Evolutionary conservation across 768 basidiomycete species (phyloP).

Genomic region (Suillus placidus): DNA sequence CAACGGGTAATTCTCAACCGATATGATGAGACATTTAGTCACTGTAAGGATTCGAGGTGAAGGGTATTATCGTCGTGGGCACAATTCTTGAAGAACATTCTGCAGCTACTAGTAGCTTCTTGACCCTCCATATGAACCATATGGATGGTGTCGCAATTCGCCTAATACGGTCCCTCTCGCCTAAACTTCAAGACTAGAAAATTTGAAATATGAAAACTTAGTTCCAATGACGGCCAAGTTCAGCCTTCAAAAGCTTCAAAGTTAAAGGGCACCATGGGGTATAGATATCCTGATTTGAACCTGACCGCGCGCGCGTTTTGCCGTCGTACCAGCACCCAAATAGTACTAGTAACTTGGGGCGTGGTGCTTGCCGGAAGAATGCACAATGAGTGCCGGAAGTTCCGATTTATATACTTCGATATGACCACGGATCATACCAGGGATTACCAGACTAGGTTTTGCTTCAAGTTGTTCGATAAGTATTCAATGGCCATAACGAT

Average conservation of each 20-base stretch:
- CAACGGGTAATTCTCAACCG: background rate
- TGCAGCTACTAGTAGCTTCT: background rate
- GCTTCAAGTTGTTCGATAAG: background rate
- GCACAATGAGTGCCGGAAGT: background rate
- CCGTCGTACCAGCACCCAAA: background rate
- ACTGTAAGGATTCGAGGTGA: background rate
- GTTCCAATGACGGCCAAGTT: background rate
- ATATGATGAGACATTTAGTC: background rate
- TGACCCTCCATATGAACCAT: background rate
- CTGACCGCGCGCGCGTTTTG: background rate
- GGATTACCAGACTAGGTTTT: too few relatives aligned
- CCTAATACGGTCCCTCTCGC: background rate
- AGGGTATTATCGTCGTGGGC: background rate
- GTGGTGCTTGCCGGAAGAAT: background rate
- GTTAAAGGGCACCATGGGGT: background rate
- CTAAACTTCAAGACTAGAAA: background rate
- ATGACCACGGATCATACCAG: background rate
- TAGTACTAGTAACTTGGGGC: background rate
- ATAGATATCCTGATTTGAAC: background rate
- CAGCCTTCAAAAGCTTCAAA: background rate
- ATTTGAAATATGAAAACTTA: background rate
- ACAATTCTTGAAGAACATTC: background rate
- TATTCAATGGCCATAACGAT: background rate
- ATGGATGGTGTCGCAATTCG: background rate
- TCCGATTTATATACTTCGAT: background rate